Evolutionary conservation across 2,329 filamentous ascomycete species (phyloP).

Genomic region (Taxawa tesnikishii): DNA sequence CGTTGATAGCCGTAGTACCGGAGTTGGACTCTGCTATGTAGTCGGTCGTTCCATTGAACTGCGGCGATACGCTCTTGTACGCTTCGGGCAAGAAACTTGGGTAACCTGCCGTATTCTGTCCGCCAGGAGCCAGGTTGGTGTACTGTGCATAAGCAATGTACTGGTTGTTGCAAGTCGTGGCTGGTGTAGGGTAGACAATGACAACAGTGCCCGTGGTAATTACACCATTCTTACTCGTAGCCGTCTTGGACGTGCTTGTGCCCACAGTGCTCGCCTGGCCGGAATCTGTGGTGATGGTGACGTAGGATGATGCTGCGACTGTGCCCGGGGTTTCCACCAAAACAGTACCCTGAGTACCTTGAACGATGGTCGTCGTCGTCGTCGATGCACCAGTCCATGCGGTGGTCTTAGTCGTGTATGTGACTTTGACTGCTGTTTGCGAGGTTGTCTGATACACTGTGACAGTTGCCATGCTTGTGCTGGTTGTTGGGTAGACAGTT

Average conservation of each 20-base stretch:
- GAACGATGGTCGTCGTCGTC: constrained; percentile 4
- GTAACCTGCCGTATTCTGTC: constrained; percentile 3
- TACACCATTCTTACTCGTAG: not conserved
- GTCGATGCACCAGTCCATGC: constrained; percentile 5
- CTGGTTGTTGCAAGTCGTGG: constrained; percentile 4
- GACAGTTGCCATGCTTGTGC: no score
- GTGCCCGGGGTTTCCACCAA: constrained; percentile 5
- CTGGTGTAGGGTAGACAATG: constrained; percentile 6
- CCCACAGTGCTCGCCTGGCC: constrained; percentile 4
- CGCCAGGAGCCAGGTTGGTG: constrained; percentile 2
- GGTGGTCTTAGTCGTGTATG: constrained; percentile 5
- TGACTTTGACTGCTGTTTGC: no score
- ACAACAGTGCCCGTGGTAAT: constrained; percentile 3
- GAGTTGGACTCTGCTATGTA: constrained; percentile 6
- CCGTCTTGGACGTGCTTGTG: constrained; percentile 2
- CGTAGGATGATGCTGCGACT: constrained; percentile 4
- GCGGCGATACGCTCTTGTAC: constrained; percentile 2
- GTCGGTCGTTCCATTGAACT: not conserved
- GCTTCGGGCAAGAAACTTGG: constrained; percentile 5
- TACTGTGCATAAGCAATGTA: constrained; percentile 1
- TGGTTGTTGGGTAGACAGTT: no score
- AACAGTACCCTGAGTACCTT: constrained; percentile 4
- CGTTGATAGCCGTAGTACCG: not conserved
- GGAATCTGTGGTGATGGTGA: constrained; percentile 4
- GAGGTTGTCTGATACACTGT: no score